Conservation (phyloP, 2,329 filamentous ascomycete species). For the Arthrobotrys megalospora region DNA sequence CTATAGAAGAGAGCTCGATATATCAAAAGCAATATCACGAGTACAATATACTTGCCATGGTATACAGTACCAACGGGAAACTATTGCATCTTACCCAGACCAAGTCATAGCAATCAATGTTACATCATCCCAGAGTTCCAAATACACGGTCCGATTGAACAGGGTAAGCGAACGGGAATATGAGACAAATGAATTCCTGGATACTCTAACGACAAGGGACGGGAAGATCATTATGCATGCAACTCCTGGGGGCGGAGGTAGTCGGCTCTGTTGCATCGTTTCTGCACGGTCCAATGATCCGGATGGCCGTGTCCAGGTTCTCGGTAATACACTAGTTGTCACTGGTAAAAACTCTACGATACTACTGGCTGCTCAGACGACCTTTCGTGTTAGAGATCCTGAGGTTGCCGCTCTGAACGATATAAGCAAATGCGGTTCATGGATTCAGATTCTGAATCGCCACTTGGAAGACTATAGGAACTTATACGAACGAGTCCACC, state of each 20-base stretch:
- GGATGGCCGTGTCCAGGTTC: slow-evolving; percentile 64
- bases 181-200: slow-evolving; percentile 69
- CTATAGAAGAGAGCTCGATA: slow-evolving; percentile 68
- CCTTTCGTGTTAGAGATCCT: slow-evolving; percentile 66
- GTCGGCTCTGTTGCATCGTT: slow-evolving; percentile 66
- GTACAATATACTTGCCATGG: slow-evolving; percentile 67
- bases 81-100: slow-evolving; percentile 69
- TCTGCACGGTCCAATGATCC: slow-evolving; percentile 64
- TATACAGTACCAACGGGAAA: slow-evolving; percentile 66
- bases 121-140: slow-evolving; percentile 63
- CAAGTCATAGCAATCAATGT: slow-evolving; percentile 67
- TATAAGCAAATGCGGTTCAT: slow-evolving; percentile 59
- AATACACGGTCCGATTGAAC: slow-evolving; percentile 65
- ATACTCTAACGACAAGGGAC: slow-evolving; percentile 65
- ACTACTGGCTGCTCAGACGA: slow-evolving; percentile 68
- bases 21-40: slow-evolving; percentile 66
- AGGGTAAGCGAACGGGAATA: slow-evolving; percentile 69
- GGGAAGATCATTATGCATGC: slow-evolving; percentile 67
- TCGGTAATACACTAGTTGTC: slow-evolving; percentile 67
- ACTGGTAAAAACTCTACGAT: slow-evolving; percentile 67
- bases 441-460: slow-evolving; percentile 63
- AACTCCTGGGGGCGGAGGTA: slow-evolving; percentile 67
- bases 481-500: slow-evolving; percentile 65
- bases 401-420: slow-evolving; percentile 64
- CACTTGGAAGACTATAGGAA: slow-evolving; percentile 66